These are phyloP conservation scores for Metarhizium robertsii DNA, from an alignment of 2,329 filamentous ascomycete species.

Conservation along the genomic window DNA sequence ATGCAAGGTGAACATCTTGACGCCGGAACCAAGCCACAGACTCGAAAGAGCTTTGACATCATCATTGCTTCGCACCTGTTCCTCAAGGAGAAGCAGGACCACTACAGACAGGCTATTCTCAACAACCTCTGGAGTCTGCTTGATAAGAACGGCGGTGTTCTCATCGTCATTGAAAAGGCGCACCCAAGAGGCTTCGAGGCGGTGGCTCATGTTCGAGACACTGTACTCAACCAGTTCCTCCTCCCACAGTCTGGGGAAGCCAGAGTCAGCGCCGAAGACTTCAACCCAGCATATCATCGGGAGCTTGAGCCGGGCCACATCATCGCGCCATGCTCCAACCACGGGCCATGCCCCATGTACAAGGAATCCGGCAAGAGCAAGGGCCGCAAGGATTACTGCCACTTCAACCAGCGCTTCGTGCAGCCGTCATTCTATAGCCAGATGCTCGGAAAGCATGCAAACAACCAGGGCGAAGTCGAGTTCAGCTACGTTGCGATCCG, in stretches of 20 bases:
- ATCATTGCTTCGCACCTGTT: constrained; percentile 84
- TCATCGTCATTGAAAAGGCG: constrained; percentile 85
- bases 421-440: constrained; percentile 74
- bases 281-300: constrained; percentile 29
- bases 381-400: constrained; percentile 83
- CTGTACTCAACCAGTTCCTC: constrained; percentile 69
- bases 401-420: constrained; percentile 82
- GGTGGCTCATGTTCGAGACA: constrained; percentile 72
- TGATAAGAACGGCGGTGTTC: constrained; percentile 72
- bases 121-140: constrained; percentile 86
- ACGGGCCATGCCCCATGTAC: constrained; percentile 85
- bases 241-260: constrained; percentile 33
- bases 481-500: constrained; percentile 86
- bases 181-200: constrained; percentile 87
- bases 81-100: constrained; percentile 66
- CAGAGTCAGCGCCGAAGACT: constrained; percentile 23
- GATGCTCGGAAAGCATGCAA: constrained; percentile 57
- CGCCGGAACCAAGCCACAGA: constrained; percentile 41
- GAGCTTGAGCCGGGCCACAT: constrained; percentile 53
- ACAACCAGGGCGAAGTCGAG: constrained; percentile 82
- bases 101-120: constrained; percentile 66
- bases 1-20: constrained; percentile 51
- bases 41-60: constrained; percentile 75
- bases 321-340: constrained; percentile 77
- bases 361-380: constrained; percentile 54